Conservation (phyloP, 202 grass and related monocot genomes). For the Schoenoplectus tabernaemontani region DNA sequence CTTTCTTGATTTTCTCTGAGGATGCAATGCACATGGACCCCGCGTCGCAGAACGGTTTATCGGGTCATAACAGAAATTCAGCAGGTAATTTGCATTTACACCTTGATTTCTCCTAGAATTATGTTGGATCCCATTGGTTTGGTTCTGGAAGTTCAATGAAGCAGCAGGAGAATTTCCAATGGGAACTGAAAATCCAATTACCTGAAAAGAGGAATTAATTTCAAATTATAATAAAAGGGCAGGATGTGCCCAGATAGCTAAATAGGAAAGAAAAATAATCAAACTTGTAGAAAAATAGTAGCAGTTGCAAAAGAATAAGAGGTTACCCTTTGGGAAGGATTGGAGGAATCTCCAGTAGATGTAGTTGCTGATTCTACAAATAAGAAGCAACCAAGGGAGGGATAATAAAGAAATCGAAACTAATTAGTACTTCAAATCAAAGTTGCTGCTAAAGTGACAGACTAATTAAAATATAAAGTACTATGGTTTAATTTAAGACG, state of each 20-base stretch:
- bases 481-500: slow-evolving; percentile 1
- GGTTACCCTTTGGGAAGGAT: slow-evolving; percentile 54
- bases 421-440: background rate
- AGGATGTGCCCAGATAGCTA: background rate
- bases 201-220: slow-evolving; percentile 43
- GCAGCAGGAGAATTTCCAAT: slow-evolving; percentile 9
- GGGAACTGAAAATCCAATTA: slow-evolving; percentile 51
- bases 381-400: slow-evolving; percentile 17
- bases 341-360: slow-evolving; percentile 39
- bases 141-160: slow-evolving; percentile 35
- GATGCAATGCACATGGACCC: slow-evolving; percentile 44
- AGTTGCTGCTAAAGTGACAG: background rate
- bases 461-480: background rate
- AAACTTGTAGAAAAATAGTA: background rate
- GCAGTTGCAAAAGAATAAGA: background rate
- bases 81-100: slow-evolving; percentile 77
- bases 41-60: slow-evolving; percentile 59
- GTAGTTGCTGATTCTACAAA: slow-evolving; percentile 54
- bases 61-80: slow-evolving; percentile 96
- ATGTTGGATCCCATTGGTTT: slow-evolving; percentile 42
- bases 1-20: slow-evolving; percentile 61
- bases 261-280: slow-evolving; percentile 15
- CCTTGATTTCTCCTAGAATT: slow-evolving; percentile 59
- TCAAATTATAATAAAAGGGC: slow-evolving; percentile 19
- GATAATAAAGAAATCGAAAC: slow-evolving; percentile 11